Conservation (phyloP, 805 yeast species). For the Candida bentonensis region DNA sequence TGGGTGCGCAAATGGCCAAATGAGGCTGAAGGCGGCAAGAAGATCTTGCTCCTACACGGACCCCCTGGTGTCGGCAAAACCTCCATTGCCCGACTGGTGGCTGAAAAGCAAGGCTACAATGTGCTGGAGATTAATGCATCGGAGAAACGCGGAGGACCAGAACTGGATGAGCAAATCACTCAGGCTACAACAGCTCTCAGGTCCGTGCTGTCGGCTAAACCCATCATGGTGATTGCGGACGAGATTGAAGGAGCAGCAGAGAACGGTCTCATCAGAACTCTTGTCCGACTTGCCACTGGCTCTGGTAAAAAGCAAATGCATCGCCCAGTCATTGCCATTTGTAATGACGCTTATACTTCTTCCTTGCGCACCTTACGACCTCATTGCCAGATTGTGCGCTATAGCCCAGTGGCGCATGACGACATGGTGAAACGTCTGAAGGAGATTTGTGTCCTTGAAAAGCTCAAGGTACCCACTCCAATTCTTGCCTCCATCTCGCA, state of each 20-base stretch:
- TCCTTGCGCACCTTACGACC: slow-evolving; percentile 64
- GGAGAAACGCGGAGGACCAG: slow-evolving; percentile 55
- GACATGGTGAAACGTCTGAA: slow-evolving; percentile 33
- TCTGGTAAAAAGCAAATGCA: slow-evolving; percentile 29
- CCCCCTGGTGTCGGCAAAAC: slow-evolving; percentile 95
- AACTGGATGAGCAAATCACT: slow-evolving; percentile 37
- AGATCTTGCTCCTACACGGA: slow-evolving; percentile 67
- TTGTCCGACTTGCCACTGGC: slow-evolving; percentile 9
- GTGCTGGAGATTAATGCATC: slow-evolving; percentile 79
- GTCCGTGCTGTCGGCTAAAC: slow-evolving; percentile 42
- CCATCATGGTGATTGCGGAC: slow-evolving; percentile 74
- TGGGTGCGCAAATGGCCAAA: slow-evolving; percentile 62
- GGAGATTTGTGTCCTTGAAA: slow-evolving; percentile 43
- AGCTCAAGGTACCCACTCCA: slow-evolving; percentile 32
- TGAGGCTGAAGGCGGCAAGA: slow-evolving; percentile 39
- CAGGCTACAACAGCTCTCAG: slow-evolving; percentile 56
- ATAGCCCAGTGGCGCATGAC: slow-evolving; percentile 41
- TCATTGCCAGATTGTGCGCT: slow-evolving; percentile 54
- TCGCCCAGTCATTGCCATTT: slow-evolving; percentile 84
- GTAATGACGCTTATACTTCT: slow-evolving; percentile 72
- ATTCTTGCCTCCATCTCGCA: slow-evolving; percentile 52
- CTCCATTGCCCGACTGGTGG: slow-evolving; percentile 70
- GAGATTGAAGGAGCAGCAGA: slow-evolving; percentile 79
- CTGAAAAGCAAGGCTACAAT: slow-evolving; percentile 67
- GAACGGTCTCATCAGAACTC: slow-evolving; percentile 25